A percentile compares a stretch with the other conserved stretches of the same genome.
phyloP scores from a whole-genome alignment of 176 grass and related monocot species.

The Avena atlantica region DNA sequence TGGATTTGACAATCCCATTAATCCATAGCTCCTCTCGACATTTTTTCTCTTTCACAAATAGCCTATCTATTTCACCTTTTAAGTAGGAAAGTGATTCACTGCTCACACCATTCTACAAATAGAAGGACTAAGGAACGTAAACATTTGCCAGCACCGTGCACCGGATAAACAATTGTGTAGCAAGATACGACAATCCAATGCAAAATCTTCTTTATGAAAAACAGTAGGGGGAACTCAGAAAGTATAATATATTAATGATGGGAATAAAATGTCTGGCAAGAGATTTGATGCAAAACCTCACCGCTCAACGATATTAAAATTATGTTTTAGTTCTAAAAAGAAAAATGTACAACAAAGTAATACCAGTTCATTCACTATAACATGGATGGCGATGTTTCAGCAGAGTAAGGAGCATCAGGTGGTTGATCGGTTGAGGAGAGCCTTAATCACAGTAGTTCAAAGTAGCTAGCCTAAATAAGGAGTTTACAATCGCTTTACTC shows the following conservation, averaged over 20 bases:
- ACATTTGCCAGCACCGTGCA: neutral
- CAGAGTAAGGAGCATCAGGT: too few relatives aligned
- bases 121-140: neutral
- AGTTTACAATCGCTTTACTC: too few relatives aligned
- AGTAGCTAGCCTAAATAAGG: too few relatives aligned
- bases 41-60: slow-evolving; percentile 76
- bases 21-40: slow-evolving; percentile 78
- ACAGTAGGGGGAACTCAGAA: neutral
- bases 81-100: slow-evolving; percentile 65
- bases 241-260: neutral
- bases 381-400: slow-evolving; percentile 3
- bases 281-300: slow-evolving; percentile 23
- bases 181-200: slow-evolving; percentile 24
- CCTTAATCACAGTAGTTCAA: too few relatives aligned
- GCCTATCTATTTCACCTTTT: slow-evolving; percentile 72
- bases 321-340: neutral
- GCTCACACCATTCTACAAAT: slow-evolving; percentile 62
- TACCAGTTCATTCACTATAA: slow-evolving; percentile 30
- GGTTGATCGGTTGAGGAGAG: too few relatives aligned
- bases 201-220: neutral
- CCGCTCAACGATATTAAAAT: neutral
- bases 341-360: neutral
- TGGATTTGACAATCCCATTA: slow-evolving; percentile 79
- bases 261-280: neutral
- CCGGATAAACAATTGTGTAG: slow-evolving; percentile 21